A percentile compares a stretch with the other conserved stretches of the same genome.
These are phyloP conservation scores for Penicillium oxalicum DNA, from an alignment of 2,329 filamentous ascomycete genomes.

Conservation along the genomic window DNA sequence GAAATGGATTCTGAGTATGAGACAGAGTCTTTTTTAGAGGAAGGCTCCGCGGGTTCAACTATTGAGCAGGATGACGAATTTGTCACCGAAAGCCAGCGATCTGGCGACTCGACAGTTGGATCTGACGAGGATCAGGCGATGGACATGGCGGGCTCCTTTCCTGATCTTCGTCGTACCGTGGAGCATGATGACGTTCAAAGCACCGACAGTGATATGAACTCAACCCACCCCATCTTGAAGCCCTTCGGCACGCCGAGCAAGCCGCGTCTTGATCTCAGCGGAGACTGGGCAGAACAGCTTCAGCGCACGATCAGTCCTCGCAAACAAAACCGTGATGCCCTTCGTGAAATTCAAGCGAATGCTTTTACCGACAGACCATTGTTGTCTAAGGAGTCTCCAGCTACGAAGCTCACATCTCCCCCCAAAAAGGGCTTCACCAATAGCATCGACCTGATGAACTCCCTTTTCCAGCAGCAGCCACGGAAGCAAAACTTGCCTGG, in stretches of 20 bases:
- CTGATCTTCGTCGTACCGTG: slow-evolving; percentile 67
- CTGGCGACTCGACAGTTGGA: slow-evolving; percentile 59
- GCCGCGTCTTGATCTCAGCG: slow-evolving; percentile 53
- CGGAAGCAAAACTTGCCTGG: slow-evolving; percentile 40
- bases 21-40: slow-evolving; percentile 82
- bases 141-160: slow-evolving; percentile 75
- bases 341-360: slow-evolving; percentile 60
- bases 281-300: slow-evolving; percentile 90
- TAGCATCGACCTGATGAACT: slow-evolving; percentile 95
- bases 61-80: slow-evolving; percentile 52
- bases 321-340: slow-evolving; percentile 76
- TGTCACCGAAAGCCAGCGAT: slow-evolving; percentile 46
- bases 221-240: slow-evolving; percentile 30
- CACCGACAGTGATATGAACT: slow-evolving; percentile 44
- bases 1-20: slow-evolving; percentile 36
- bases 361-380: slow-evolving; percentile 47
- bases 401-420: slow-evolving; percentile 16
- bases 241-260: slow-evolving; percentile 49
- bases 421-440: slow-evolving; percentile 65
- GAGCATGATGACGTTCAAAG: slow-evolving; percentile 58
- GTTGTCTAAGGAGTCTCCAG: slow-evolving; percentile 29
- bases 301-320: slow-evolving; percentile 89
- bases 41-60: slow-evolving; percentile 78
- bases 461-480: slow-evolving; percentile 72
- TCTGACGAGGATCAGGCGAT: slow-evolving; percentile 66